These are phyloP conservation scores for Silene uniflora DNA, from an alignment of 148 eudicot genomes.

Conservation along the genomic window DNA sequence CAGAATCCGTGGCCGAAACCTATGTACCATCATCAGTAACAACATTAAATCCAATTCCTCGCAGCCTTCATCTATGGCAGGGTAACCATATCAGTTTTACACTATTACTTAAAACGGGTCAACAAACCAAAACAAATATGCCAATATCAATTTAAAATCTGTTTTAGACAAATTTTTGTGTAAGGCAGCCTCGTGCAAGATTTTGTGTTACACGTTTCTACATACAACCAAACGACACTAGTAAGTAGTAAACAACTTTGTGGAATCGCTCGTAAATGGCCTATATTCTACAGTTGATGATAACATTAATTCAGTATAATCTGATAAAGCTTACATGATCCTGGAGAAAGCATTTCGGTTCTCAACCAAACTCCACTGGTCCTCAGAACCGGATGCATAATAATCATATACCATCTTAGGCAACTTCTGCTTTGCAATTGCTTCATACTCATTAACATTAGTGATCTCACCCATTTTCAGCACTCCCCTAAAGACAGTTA, in stretches of 20 bases:
- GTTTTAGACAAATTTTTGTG: too few species aligned
- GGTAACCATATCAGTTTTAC: not conserved
- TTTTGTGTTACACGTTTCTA: too few species aligned
- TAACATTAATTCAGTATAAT: too few species aligned
- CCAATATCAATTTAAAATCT: too few species aligned
- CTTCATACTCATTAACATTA: conserved; percentile 83
- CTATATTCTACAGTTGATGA: too few species aligned
- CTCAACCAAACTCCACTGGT: conserved; percentile 93
- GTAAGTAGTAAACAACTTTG: too few species aligned
- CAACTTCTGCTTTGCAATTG: conserved; percentile 85
- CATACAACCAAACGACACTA: too few species aligned
- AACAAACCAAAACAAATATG: too few species aligned
- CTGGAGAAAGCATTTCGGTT: conserved; percentile 92
- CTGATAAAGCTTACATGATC: conserved; percentile 46
- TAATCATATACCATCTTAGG: conserved; percentile 93
- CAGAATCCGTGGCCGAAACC: conserved; percentile 95
- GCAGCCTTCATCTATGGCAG: not conserved
- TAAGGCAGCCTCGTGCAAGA: too few species aligned
- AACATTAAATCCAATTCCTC: not conserved
- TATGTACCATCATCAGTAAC: conserved; percentile 23
- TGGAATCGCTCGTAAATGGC: too few species aligned
- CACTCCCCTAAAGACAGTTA: not conserved
- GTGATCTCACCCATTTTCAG: conserved; percentile 78
- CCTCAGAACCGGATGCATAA: conserved; percentile 99
- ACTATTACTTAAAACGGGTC: too few species aligned